Evolutionary conservation across 2,329 filamentous ascomycete species (phyloP).

Genomic region (Talaromyces sp.): DNA sequence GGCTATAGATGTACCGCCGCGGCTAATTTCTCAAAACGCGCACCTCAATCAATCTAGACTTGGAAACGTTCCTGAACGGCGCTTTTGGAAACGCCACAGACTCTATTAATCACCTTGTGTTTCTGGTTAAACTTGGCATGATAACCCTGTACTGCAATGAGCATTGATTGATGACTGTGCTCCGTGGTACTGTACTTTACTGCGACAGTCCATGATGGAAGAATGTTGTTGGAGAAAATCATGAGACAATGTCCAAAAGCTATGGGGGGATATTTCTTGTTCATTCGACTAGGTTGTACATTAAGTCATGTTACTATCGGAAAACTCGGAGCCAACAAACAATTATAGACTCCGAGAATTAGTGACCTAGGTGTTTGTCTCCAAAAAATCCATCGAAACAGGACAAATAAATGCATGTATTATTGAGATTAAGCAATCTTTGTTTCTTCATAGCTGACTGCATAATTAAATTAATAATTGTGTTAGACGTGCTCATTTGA

Average conservation of each 20-base stretch:
- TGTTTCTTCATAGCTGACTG: not conserved
- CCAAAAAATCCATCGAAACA: no score
- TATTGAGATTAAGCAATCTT: not conserved
- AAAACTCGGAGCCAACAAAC: not conserved
- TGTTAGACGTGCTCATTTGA: not conserved
- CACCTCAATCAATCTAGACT: not conserved
- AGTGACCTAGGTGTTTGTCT: no score
- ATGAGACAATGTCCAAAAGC: not conserved
- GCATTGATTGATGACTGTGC: not conserved
- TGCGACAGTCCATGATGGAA: not conserved
- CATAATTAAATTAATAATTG: not conserved
- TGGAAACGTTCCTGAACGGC: conserved; percentile 1
- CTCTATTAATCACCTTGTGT: conserved; percentile 19
- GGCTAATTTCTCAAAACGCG: not conserved
- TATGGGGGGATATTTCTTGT: not conserved
- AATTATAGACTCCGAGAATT: no score
- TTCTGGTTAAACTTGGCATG: not conserved
- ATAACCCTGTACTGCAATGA: not conserved
- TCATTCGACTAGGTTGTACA: not conserved
- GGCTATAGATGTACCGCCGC: not conserved
- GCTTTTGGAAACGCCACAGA: conserved; percentile 21
- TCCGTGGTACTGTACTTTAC: not conserved
- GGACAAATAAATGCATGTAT: not conserved
- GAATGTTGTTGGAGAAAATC: not conserved
- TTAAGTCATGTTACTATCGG: not conserved